Evolutionary conservation across 139 green algal genomes (phyloP).

Genomic region (Pleodorina starrii): DNA sequence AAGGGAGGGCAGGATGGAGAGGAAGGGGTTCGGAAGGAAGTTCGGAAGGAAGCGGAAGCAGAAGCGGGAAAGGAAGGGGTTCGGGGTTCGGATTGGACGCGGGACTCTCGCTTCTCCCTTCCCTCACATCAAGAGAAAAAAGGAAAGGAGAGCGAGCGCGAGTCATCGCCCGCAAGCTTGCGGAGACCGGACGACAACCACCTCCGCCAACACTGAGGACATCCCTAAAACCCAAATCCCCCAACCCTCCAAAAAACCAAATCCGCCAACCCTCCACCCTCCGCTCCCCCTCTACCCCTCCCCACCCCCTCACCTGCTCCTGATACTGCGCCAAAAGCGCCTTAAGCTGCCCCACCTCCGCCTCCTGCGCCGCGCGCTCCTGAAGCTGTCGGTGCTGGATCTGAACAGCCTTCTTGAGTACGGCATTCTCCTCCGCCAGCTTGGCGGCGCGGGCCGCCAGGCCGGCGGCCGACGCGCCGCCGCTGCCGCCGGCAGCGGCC

Average conservation of each 20-base stretch:
- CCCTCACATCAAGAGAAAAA: too few relatives aligned
- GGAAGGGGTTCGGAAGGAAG: neutral
- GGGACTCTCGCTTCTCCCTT: too few relatives aligned
- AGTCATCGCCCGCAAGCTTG: too few relatives aligned
- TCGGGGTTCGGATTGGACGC: too few relatives aligned
- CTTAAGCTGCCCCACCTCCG: conserved; percentile 68
- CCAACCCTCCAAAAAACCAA: too few relatives aligned
- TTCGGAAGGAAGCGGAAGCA: too few relatives aligned
- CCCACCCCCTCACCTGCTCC: conserved; percentile 51
- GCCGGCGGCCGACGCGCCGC: neutral
- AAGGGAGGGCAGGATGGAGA: neutral
- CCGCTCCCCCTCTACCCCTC: neutral
- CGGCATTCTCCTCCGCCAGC: conserved; percentile 65
- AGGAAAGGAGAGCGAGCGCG: too few relatives aligned
- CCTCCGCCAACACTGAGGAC: too few relatives aligned
- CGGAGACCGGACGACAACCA: too few relatives aligned
- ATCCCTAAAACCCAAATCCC: too few relatives aligned
- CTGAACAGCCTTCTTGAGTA: conserved; percentile 89
- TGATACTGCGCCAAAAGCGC: conserved; percentile 71
- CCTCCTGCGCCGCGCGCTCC: conserved; percentile 56
- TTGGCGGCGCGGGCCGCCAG: conserved; percentile 20
- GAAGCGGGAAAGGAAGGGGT: too few relatives aligned
- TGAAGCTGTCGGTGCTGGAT: conserved; percentile 85
- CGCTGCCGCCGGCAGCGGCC: neutral
- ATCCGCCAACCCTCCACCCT: too few relatives aligned